Evolutionary conservation across 2,329 filamentous ascomycete genomes (phyloP).

Genomic region (Chrysoporthe puriensis): DNA sequence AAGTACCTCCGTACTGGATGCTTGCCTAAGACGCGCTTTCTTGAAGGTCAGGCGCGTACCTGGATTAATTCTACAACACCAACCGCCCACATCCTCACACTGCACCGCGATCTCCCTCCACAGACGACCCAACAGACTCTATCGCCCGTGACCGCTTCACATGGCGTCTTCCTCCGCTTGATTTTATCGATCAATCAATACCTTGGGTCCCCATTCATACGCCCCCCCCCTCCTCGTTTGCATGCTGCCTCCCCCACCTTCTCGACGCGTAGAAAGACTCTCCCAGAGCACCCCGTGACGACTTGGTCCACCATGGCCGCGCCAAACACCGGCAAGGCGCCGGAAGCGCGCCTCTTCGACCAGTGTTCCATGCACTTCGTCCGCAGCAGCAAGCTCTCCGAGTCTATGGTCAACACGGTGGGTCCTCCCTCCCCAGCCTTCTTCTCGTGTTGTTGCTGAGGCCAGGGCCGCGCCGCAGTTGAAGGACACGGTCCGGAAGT

Average conservation of each 20-base stretch:
- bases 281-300: background rate
- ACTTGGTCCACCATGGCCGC: slow-evolving; percentile 6
- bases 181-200: too few species aligned
- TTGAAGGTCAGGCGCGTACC: background rate
- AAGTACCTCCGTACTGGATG: background rate
- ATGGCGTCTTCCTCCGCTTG: background rate
- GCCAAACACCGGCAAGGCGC: slow-evolving; percentile 5
- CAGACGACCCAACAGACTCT: background rate
- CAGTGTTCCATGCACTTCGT: slow-evolving; percentile 24
- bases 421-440: background rate
- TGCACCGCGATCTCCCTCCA: background rate
- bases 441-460: slow-evolving; percentile 9
- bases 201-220: too few species aligned
- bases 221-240: background rate
- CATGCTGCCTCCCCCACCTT: background rate
- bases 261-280: slow-evolving; percentile 18
- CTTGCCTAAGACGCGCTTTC: slow-evolving; percentile 1
- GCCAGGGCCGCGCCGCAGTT: slow-evolving; percentile 38
- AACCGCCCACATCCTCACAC: background rate
- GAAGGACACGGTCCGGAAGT: slow-evolving; percentile 47
- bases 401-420: slow-evolving; percentile 9
- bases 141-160: background rate
- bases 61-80: background rate
- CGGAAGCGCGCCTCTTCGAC: slow-evolving; percentile 12
- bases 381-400: slow-evolving; percentile 19